These are phyloP conservation scores for Verbena officinalis DNA, from an alignment of 257 asterid species.

Conservation along the genomic window DNA sequence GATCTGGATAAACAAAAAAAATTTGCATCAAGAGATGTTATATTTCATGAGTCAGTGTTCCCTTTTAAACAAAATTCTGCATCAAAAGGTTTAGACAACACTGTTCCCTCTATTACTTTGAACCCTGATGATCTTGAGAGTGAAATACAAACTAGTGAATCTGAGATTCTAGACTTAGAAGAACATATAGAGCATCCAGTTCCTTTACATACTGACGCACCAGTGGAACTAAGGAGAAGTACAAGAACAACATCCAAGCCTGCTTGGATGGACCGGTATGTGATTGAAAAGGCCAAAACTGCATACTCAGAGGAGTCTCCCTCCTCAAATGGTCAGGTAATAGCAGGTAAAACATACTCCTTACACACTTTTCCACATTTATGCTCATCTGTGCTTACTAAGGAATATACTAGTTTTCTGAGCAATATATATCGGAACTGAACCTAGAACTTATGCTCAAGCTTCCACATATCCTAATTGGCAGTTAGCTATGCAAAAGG, in stretches of 20 bases:
- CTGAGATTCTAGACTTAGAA: too few relatives aligned
- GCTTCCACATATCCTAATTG: neutral
- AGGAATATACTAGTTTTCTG: neutral
- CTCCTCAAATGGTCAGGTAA: neutral
- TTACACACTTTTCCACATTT: neutral
- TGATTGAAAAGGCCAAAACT: too few relatives aligned
- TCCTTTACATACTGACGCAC: too few relatives aligned
- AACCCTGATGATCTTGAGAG: too few relatives aligned
- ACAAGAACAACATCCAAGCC: too few relatives aligned
- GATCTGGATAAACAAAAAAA: neutral
- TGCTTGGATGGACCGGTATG: too few relatives aligned
- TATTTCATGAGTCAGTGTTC: neutral
- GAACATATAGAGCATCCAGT: too few relatives aligned
- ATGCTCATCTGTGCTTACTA: neutral
- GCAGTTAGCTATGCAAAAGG: neutral
- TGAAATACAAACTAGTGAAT: too few relatives aligned
- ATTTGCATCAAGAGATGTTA: neutral
- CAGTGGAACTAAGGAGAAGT: too few relatives aligned
- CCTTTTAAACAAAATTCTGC: neutral
- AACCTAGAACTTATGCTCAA: neutral
- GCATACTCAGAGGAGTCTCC: too few relatives aligned
- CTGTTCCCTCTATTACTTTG: neutral
- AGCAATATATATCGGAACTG: neutral
- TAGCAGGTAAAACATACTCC: neutral
- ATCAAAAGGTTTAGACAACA: neutral